Evolutionary conservation across 768 basidiomycete species (phyloP), one percentile per base, ranked within the genome.

Genomic region (Hebeloma cylindrosporum): DNA sequence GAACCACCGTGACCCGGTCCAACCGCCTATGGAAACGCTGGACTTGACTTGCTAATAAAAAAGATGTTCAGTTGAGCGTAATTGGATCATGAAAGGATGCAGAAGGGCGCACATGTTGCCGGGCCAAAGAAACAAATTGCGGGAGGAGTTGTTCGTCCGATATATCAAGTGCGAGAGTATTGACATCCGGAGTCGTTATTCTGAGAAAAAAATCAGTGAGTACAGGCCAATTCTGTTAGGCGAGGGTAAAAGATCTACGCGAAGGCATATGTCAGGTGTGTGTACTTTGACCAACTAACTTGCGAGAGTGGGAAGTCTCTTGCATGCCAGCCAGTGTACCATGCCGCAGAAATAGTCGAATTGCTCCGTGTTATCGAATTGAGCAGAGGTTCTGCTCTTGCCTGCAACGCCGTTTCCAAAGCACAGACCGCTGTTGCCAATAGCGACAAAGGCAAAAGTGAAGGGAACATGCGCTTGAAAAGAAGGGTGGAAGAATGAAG

Each of bases 1-100:
- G 66, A 77, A 88, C 62, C 71, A 84, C 9, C 66, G 63, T 1
- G 79, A 81, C 5, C 83, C 83, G 3, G 71, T 75, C 82, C 82
- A 86, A 9, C 85, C 85, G 35, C 84, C 85, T 21, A 85, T 68
- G 23, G 81, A 79, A 34, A 85, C 61, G 32, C 77, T 56, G 2
- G 83, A 78, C 49, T 75, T 69, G 3, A 83, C 82, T 34, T 65
- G 62, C 82, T 84, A 41, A 16, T 27, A 26, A 17, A 30, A 9
- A 25, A 17, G 14, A 33, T 39, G 8, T 10, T 48, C 29, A 36
- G 20, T 31, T 25, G 17, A 39, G 32, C 33, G 40, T 26, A 22
- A 6, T 38, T 7, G n/a, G n/a, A n/a, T n/a, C n/a, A n/a, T n/a
- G 30, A 32, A 29, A n/a, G 26, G 9, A 39, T 17, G 14, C 11